Evolutionary conservation across 2,329 filamentous ascomycete species (phyloP).

Genomic region (Ascochyta viciae-villosae): DNA sequence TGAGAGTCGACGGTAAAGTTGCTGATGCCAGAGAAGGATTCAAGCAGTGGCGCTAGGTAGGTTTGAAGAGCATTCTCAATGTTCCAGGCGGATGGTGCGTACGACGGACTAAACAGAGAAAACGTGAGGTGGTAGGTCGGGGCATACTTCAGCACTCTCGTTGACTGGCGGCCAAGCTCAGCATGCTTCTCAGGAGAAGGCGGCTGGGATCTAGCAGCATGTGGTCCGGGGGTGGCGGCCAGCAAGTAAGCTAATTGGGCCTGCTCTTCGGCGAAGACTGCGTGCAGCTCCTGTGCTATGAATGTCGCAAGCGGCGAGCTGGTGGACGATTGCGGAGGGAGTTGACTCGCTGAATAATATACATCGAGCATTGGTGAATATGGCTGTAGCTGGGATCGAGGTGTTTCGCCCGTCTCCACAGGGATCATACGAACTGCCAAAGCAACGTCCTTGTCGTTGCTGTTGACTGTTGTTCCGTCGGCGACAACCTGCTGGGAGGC

Average conservation of each 20-base stretch:
- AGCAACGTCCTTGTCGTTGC: slow-evolving; percentile 60
- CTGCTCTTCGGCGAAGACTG: slow-evolving; percentile 86
- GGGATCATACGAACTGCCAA: slow-evolving; percentile 75
- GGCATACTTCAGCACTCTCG: slow-evolving; percentile 86
- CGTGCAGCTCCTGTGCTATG: slow-evolving; percentile 78
- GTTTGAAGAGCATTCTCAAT: slow-evolving; percentile 81
- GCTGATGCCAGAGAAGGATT: slow-evolving; percentile 81
- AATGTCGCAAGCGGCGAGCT: slow-evolving; percentile 78
- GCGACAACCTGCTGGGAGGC: slow-evolving; percentile 40
- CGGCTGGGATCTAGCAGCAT: slow-evolving; percentile 57
- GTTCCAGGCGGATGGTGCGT: slow-evolving; percentile 85
- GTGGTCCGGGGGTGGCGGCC: slow-evolving; percentile 53
- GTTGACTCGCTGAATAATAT: slow-evolving; percentile 73
- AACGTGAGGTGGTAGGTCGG: slow-evolving; percentile 95
- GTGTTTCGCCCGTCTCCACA: slow-evolving; percentile 59
- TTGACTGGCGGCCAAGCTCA: slow-evolving; percentile 73
- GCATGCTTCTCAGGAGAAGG: slow-evolving; percentile 54
- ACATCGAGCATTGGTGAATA: slow-evolving; percentile 77
- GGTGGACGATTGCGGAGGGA: slow-evolving; percentile 70
- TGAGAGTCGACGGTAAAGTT: slow-evolving; percentile 97
- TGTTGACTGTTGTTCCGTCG: slow-evolving; percentile 39
- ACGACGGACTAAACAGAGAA: slow-evolving; percentile 85
- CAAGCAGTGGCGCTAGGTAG: slow-evolving; percentile 82
- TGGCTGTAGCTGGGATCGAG: slow-evolving; percentile 69
- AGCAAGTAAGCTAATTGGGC: slow-evolving; percentile 69